These are phyloP conservation scores for Aotearoamyces nothofagi DNA, from an alignment of 2,329 filamentous ascomycete species.

Conservation along the genomic window DNA sequence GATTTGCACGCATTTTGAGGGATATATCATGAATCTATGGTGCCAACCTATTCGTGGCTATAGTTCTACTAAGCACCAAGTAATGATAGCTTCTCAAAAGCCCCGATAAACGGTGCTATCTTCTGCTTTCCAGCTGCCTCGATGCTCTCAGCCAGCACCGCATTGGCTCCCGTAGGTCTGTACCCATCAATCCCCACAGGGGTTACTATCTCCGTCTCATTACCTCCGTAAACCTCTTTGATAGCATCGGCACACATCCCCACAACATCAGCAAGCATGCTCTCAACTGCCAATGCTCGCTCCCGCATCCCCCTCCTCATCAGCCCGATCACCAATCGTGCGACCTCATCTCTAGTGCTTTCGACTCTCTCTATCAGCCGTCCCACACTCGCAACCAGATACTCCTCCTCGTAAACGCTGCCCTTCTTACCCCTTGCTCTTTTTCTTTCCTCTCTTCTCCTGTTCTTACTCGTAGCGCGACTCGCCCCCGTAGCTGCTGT, in stretches of 20 bases:
- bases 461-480: conserved; percentile 75
- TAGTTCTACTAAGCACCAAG: conserved; percentile 16
- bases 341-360: conserved; percentile 53
- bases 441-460: conserved; percentile 85
- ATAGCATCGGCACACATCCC: conserved; percentile 52
- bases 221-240: conserved; percentile 49
- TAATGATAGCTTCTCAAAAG: conserved; percentile 28
- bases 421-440: conserved; percentile 89
- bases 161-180: conserved; percentile 17
- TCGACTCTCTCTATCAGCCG: conserved; percentile 75
- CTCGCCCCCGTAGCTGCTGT: conserved; percentile 61
- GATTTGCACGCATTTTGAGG: too few species aligned
- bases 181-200: conserved; percentile 13
- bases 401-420: conserved; percentile 95
- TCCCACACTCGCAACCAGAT: conserved; percentile 76
- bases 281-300: conserved; percentile 64
- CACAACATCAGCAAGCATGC: conserved; percentile 58
- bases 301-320: conserved; percentile 76
- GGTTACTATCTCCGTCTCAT: conserved; percentile 7
- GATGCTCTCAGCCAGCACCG: conserved; percentile 18
- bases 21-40: too few species aligned
- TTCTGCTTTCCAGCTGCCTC: conserved; percentile 14
- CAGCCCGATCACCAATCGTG: conserved; percentile 60
- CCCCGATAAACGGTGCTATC: conserved; percentile 16
- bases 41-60: too few species aligned